These are phyloP conservation scores for Vanrija sp. DNA, from an alignment of 1,284 basidiomycete genomes.

Conservation along the genomic window DNA sequence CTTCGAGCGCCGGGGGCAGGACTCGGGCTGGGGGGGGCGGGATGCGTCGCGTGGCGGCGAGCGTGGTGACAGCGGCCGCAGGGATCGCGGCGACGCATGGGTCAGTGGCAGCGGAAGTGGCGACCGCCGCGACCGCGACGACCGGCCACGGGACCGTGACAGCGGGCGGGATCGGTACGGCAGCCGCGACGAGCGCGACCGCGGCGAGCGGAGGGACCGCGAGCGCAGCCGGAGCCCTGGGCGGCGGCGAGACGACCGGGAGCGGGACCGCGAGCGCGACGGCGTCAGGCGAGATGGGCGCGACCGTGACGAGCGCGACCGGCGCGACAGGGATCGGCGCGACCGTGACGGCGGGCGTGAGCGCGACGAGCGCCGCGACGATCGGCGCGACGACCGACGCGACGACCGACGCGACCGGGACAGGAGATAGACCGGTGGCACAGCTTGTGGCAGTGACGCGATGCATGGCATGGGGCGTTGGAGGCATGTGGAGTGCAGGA, in stretches of 20 bases:
- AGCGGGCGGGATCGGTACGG: conserved; percentile 9
- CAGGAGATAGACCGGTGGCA: no score
- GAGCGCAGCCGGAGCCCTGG: not conserved
- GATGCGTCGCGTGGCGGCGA: no score
- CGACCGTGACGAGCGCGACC: not conserved
- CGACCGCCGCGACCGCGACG: not conserved
- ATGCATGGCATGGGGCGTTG: no score
- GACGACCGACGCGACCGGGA: not conserved
- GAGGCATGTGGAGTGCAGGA: no score
- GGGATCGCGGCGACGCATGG: not conserved
- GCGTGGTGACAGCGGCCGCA: not conserved
- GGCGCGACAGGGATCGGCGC: conserved; percentile 4
- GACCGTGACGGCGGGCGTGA: not conserved
- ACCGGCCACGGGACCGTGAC: conserved; percentile 3
- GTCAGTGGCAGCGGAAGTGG: not conserved
- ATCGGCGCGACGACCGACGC: not conserved
- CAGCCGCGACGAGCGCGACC: not conserved
- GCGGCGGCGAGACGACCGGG: conserved; percentile 10
- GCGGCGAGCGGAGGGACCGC: not conserved
- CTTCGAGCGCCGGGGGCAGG: conserved; percentile 18
- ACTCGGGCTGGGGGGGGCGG: no score
- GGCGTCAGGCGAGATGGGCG: conserved; percentile 2
- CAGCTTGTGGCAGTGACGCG: no score
- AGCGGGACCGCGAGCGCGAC: not conserved
- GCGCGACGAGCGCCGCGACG: not conserved